Conservation (phyloP, 2,329 filamentous ascomycete species). For the Colletotrichum higginsianum region DNA sequence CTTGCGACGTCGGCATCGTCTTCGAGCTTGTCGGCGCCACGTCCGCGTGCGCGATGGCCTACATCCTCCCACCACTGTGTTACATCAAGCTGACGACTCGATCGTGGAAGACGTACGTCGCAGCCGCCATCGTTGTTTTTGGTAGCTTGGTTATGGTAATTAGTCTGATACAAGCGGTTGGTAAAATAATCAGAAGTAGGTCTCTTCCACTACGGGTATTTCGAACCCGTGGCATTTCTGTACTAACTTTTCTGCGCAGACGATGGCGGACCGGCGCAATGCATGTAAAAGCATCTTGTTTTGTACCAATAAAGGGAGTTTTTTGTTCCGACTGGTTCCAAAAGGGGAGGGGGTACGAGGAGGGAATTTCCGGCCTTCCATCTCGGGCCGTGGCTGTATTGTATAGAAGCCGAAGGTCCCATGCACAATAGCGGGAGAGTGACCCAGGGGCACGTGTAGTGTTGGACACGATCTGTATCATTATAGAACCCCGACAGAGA, state of each 20-base stretch:
- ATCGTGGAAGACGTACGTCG: slow-evolving; percentile 81
- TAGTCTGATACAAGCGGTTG: slow-evolving; percentile 79
- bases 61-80: slow-evolving; percentile 94
- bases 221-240: not conserved
- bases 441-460: not conserved
- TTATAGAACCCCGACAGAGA: not conserved
- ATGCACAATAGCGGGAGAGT: not conserved
- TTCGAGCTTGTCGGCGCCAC: slow-evolving; percentile 98
- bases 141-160: slow-evolving; percentile 86
- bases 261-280: slow-evolving; percentile 34
- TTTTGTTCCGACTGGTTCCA: not conserved
- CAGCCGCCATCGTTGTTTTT: slow-evolving; percentile 82
- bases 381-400: not conserved
- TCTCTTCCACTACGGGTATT: slow-evolving; percentile 19
- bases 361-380: not conserved
- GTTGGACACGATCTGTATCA: not conserved
- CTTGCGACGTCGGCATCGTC: slow-evolving; percentile 93
- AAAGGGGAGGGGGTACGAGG: slow-evolving; percentile 6
- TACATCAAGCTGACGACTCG: slow-evolving; percentile 92
- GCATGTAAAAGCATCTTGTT: slow-evolving; percentile 27
- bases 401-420: not conserved
- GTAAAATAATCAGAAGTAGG: slow-evolving; percentile 74
- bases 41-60: slow-evolving; percentile 92
- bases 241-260: slow-evolving; percentile 15
- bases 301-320: slow-evolving; percentile 21